Conservation (phyloP, 768 basidiomycete species). For the Panaeolus cyanescens region DNA sequence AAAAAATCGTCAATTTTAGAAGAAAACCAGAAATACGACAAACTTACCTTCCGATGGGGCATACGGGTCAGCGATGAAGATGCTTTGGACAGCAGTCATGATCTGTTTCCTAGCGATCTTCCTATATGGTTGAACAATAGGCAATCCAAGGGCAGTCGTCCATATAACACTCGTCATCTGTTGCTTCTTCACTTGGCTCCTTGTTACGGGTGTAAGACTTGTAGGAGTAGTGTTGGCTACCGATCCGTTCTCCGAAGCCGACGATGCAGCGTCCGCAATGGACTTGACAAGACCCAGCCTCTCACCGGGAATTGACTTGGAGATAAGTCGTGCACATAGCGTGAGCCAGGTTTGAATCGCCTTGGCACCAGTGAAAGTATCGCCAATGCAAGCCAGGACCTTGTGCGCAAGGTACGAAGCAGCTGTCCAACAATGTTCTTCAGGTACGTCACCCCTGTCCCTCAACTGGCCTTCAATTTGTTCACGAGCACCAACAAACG, state of each 20-base stretch:
- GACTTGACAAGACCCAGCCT: constrained; percentile 52
- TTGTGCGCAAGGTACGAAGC: constrained; percentile 82
- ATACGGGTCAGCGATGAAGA: constrained; percentile 89
- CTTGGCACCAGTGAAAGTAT: constrained; percentile 91
- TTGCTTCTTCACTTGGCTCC: constrained; percentile 59
- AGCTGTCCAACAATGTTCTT: constrained; percentile 72
- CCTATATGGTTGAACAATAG: constrained; percentile 95
- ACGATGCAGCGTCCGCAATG: background rate
- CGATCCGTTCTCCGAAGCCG: constrained; percentile 15
- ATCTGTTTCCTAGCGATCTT: constrained; percentile 82
- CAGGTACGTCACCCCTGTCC: constrained; percentile 69
- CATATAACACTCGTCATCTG: constrained; percentile 96
- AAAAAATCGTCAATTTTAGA: background rate
- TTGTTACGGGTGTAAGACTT: background rate
- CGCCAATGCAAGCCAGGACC: constrained; percentile 82
- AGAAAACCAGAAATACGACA: background rate
- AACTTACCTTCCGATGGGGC: constrained; percentile 62
- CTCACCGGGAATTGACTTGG: constrained; percentile 81
- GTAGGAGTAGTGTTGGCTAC: constrained; percentile 5
- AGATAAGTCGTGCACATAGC: constrained; percentile 77
- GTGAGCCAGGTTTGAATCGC: constrained; percentile 92
- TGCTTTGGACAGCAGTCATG: constrained; percentile 80
- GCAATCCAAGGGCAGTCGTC: constrained; percentile 95
- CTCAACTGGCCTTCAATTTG: constrained; percentile 91
- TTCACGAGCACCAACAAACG: constrained; percentile 90